Percentiles rank a stretch among this genome's conserved stretches.
These are phyloP conservation scores for Tylopilus sp. DNA, from an alignment of 1,284 basidiomycete species.

Conservation along the genomic window DNA sequence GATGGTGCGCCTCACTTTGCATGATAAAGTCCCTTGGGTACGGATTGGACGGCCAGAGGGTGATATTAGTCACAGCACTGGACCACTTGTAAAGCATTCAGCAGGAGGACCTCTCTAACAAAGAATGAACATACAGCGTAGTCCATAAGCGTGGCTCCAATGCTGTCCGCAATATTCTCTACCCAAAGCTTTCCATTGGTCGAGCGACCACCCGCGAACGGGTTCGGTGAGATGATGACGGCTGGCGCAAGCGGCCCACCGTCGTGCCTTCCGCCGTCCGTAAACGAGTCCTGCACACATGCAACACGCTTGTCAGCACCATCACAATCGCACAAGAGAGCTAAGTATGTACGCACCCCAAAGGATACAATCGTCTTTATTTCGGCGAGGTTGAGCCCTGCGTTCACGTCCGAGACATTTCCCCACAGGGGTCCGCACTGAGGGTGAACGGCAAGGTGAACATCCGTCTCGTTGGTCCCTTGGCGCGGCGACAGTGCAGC, in stretches of 20 bases:
- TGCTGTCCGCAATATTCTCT: slow-evolving; percentile 28
- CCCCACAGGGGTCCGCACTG: slow-evolving; percentile 41
- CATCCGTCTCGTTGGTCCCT: slow-evolving; percentile 25
- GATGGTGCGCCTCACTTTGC: slow-evolving; percentile 27
- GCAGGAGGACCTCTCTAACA: neutral
- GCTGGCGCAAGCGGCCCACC: slow-evolving; percentile 35
- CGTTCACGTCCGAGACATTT: slow-evolving; percentile 44
- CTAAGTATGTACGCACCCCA: slow-evolving; percentile 36
- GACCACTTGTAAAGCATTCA: slow-evolving; percentile 26
- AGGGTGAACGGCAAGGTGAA: slow-evolving; percentile 45
- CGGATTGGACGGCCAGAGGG: slow-evolving; percentile 40
- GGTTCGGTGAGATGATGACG: slow-evolving; percentile 30
- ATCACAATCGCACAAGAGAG: neutral
- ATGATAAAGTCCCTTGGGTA: slow-evolving; percentile 36
- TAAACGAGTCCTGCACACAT: slow-evolving; percentile 32
- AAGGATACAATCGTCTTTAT: slow-evolving; percentile 49
- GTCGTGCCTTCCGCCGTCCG: slow-evolving; percentile 38
- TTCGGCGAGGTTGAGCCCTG: slow-evolving; percentile 38
- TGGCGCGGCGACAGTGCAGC: neutral
- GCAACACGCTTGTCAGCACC: neutral
- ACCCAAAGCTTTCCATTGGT: slow-evolving; percentile 40
- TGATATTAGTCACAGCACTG: slow-evolving; percentile 37
- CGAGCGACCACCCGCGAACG: slow-evolving; percentile 38
- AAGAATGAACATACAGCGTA: slow-evolving; percentile 22
- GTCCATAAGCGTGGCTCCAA: slow-evolving; percentile 26